phyloP scores from a whole-genome alignment of 768 basidiomycete genomes.

The Trametes punicea region DNA sequence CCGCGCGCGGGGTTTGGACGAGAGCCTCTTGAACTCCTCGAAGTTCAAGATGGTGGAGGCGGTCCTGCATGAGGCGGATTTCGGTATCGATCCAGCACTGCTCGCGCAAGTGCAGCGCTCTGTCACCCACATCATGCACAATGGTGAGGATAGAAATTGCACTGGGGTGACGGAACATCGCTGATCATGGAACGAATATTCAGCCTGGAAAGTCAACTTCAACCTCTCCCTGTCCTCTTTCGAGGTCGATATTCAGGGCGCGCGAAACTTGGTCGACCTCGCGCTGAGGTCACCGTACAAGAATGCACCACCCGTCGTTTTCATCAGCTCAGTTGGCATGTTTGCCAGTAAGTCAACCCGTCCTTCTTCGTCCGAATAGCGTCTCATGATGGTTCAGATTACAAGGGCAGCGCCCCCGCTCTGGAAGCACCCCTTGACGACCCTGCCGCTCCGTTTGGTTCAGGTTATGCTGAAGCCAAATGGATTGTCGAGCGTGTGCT shows the following conservation, averaged over 20 bases:
- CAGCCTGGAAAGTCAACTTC: conserved; percentile 42
- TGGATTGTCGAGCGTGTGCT: conserved; percentile 43
- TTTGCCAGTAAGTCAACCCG: background rate
- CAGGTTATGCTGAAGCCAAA: conserved; percentile 47
- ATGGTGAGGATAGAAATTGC: background rate
- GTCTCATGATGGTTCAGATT: background rate
- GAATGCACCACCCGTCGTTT: conserved; percentile 23
- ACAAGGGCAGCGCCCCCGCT: background rate
- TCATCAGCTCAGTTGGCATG: conserved; percentile 8
- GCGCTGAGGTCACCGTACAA: background rate
- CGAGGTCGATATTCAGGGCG: conserved; percentile 33
- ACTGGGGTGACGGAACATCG: background rate
- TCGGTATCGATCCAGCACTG: conserved; percentile 14
- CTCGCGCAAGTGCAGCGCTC: conserved; percentile 3
- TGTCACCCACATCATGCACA: background rate
- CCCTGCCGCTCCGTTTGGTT: conserved; percentile 32
- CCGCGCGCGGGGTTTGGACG: conserved; percentile 31
- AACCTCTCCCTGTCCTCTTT: conserved; percentile 37
- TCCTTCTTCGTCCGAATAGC: background rate
- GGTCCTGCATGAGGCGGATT: conserved; percentile 17
- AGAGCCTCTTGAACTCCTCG: conserved; percentile 24
- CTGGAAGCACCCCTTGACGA: conserved; percentile 21
- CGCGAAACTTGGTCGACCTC: conserved; percentile 11
- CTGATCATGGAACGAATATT: background rate
- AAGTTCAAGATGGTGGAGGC: conserved; percentile 36